These are phyloP conservation scores for Akanthomyces dipterigenus DNA, from an alignment of 2,329 filamentous ascomycete genomes.

Conservation along the genomic window DNA sequence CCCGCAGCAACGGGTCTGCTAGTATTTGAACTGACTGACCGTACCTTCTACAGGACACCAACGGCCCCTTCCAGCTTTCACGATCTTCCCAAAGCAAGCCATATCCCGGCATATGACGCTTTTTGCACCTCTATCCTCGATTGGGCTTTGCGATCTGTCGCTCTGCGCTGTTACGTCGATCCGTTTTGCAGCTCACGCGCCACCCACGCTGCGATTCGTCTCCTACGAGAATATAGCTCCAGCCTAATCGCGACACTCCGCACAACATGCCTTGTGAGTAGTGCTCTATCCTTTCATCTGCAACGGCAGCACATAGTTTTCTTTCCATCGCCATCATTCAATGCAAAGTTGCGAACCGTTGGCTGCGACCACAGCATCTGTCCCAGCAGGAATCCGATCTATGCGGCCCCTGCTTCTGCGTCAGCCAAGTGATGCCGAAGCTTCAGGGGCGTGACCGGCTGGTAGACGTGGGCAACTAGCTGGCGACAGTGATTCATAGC, in stretches of 20 bases:
- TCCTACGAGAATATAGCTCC: neutral
- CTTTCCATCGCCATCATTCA: neutral
- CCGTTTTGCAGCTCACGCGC: neutral
- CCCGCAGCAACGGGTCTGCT: neutral
- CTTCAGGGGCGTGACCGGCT: neutral
- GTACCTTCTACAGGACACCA: neutral
- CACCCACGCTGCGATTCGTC: neutral
- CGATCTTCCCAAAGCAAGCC: neutral
- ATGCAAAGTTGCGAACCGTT: neutral
- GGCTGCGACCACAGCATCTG: no score
- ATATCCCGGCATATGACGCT: constrained; percentile 1
- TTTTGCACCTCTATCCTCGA: neutral
- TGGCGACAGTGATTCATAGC: neutral
- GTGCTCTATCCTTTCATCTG: neutral
- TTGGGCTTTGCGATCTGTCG: neutral
- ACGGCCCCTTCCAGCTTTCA: neutral
- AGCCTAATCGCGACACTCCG: neutral
- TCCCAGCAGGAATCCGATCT: neutral
- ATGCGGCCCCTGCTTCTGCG: neutral
- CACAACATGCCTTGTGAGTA: constrained; percentile 12
- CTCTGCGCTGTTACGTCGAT: neutral
- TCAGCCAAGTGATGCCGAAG: neutral
- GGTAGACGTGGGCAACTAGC: neutral
- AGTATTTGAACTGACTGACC: neutral
- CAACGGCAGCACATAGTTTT: neutral